Evolutionary conservation across 352 stramenopile species (phyloP).

Genomic region (Plasmopara halstedii): DNA sequence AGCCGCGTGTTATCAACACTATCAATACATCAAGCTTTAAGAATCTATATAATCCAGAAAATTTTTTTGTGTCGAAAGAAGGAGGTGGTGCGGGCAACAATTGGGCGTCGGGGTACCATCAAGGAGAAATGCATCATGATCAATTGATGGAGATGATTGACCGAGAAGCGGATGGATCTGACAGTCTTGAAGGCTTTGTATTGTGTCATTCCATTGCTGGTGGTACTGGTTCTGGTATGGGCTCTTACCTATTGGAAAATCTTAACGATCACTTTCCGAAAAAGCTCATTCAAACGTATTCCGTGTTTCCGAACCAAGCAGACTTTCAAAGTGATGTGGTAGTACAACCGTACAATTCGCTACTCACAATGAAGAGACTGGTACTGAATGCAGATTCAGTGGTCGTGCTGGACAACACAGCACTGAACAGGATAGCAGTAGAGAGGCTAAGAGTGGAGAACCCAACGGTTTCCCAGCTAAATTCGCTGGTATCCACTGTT

Average conservation of each 20-base stretch:
- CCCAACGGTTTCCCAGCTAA: conserved; percentile 95
- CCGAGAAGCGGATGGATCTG: conserved; percentile 92
- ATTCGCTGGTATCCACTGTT: conserved; percentile 98
- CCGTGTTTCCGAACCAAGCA: conserved; percentile 96
- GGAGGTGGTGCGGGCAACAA: conserved; percentile 90
- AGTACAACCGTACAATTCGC: conserved; percentile 99
- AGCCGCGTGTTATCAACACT: conserved; percentile 91
- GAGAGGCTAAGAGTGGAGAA: conserved; percentile 95
- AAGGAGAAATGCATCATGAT: conserved; percentile 93
- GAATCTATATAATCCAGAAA: conserved; percentile 99
- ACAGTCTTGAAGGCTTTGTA: conserved; percentile 97
- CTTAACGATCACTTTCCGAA: conserved; percentile 99
- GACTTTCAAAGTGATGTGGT: conserved; percentile 95
- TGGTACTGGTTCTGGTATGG: conserved; percentile 98
- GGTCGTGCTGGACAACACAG: conserved; percentile 99
- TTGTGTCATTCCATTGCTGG: conserved; percentile 98
- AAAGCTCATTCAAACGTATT: conserved; percentile 99
- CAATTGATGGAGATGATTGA: conserved; percentile 99
- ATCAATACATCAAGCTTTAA: conserved; percentile 89
- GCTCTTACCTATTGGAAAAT: conserved; percentile 97
- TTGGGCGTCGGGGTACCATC: conserved; percentile 88
- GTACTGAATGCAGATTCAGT: conserved; percentile 98
- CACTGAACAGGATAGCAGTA: conserved; percentile 94
- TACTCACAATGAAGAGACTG: conserved; percentile 98
- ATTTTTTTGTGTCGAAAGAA: conserved; percentile 93